Conservation (phyloP, 2,329 filamentous ascomycete species). For the Colletotrichum cereale region DNA sequence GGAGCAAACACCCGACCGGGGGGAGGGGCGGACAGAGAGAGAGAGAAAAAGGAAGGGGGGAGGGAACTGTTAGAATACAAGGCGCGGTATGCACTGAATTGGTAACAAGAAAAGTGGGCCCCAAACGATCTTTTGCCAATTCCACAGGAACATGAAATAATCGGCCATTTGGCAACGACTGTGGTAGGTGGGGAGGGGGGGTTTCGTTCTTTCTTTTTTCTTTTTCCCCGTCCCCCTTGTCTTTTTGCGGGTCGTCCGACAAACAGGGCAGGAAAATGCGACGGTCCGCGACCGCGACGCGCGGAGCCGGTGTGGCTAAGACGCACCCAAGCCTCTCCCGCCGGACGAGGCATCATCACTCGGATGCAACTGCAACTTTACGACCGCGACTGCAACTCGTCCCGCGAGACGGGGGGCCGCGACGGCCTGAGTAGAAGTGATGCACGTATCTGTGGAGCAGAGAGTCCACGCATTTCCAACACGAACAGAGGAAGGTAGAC, state of each 20-base stretch:
- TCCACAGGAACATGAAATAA: slow-evolving; percentile 22
- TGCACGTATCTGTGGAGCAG: slow-evolving; percentile 13
- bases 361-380: slow-evolving; percentile 22
- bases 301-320: slow-evolving; percentile 15
- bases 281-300: not conserved
- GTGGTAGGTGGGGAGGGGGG: slow-evolving; percentile 8
- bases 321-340: not conserved
- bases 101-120: too few species aligned
- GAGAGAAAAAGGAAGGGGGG: not conserved
- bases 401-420: slow-evolving; percentile 5
- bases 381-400: slow-evolving; percentile 24
- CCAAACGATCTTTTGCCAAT: too few species aligned
- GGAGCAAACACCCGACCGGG: slow-evolving; percentile 24
- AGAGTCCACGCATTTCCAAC: not conserved
- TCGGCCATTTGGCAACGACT: slow-evolving; percentile 28
- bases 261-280: not conserved
- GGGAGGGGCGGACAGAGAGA: not conserved
- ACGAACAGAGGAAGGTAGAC: too few species aligned
- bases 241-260: slow-evolving; percentile 22
- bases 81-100: too few species aligned
- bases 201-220: not conserved
- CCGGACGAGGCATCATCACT: slow-evolving; percentile 15
- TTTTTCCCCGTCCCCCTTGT: not conserved
- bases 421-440: slow-evolving; percentile 6
- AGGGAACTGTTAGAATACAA: too few species aligned